Percentiles rank a stretch among this genome's conserved stretches.
phyloP scores from a whole-genome alignment of 1,284 basidiomycete species.

The Sporisorium scitamineum region DNA sequence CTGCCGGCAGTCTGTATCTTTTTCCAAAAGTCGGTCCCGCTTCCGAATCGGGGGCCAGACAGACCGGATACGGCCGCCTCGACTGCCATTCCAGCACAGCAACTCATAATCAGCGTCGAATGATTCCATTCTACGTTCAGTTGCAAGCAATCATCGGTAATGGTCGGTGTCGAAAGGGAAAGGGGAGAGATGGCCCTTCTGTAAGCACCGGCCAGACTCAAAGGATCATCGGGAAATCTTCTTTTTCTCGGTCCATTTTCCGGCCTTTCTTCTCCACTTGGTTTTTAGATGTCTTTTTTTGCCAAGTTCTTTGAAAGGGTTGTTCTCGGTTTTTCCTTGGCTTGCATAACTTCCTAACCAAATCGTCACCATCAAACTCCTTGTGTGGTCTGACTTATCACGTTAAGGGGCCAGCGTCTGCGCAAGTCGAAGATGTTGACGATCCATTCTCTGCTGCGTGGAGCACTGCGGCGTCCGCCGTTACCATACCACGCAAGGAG shows the following conservation, averaged over 20 bases:
- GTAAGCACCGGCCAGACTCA: neutral
- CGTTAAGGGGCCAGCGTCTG: no score
- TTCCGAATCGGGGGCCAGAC: no score
- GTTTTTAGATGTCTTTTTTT: neutral
- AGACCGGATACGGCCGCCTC: neutral
- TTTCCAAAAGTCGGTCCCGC: no score
- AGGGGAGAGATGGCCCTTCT: neutral
- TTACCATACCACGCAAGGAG: neutral
- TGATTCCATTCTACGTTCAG: no score
- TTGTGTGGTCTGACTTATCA: neutral
- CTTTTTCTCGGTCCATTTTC: conserved; percentile 2
- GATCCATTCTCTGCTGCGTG: neutral
- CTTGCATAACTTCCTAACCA: neutral
- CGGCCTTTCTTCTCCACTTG: neutral
- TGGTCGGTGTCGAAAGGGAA: neutral
- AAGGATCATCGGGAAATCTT: neutral
- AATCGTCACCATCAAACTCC: neutral
- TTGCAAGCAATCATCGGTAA: no score
- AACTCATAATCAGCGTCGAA: no score
- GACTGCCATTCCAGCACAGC: neutral
- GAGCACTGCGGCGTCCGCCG: neutral
- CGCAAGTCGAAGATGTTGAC: neutral
- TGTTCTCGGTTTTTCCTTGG: neutral
- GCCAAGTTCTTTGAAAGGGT: neutral
- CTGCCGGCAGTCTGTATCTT: neutral